phyloP scores from a whole-genome alignment of 768 basidiomycete genomes.

The Tephrocybe sp. region DNA sequence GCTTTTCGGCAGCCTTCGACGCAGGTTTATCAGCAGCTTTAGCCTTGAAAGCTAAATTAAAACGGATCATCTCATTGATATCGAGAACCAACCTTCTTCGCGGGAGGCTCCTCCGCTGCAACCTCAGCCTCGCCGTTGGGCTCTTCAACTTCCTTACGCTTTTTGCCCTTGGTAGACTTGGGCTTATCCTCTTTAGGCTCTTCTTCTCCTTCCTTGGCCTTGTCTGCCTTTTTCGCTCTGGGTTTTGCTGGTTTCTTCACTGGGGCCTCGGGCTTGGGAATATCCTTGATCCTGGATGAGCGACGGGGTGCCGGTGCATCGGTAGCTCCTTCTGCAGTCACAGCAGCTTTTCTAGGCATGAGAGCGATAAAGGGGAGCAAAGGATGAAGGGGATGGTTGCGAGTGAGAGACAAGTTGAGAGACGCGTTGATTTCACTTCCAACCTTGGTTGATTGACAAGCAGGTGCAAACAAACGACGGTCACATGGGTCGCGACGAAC shows the following conservation, averaged over 20 bases:
- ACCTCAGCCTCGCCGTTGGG: slow-evolving; percentile 31
- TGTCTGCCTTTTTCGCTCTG: slow-evolving; percentile 50
- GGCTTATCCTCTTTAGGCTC: slow-evolving; percentile 60
- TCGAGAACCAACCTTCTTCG: slow-evolving; percentile 54
- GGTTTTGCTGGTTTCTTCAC: slow-evolving; percentile 68
- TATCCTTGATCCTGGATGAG: slow-evolving; percentile 72
- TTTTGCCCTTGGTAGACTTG: slow-evolving; percentile 37
- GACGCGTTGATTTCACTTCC: slow-evolving; percentile 23
- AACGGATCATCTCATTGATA: slow-evolving; percentile 7
- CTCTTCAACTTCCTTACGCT: slow-evolving; percentile 43
- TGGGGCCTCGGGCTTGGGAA: slow-evolving; percentile 50
- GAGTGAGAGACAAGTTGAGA: slow-evolving; percentile 14
- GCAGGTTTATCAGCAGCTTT: slow-evolving; percentile 33
- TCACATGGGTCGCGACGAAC: slow-evolving; percentile 24
- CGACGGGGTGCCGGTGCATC: slow-evolving; percentile 57
- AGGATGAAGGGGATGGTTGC: slow-evolving; percentile 11
- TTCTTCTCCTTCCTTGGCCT: slow-evolving; percentile 32
- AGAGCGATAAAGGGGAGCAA: slow-evolving; percentile 5
- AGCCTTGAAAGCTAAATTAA: slow-evolving; percentile 25
- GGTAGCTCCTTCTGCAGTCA: slow-evolving; percentile 36
- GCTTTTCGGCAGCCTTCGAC: slow-evolving; percentile 30
- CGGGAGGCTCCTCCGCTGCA: slow-evolving; percentile 42
- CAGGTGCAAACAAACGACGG: slow-evolving; percentile 16
- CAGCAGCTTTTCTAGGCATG: slow-evolving; percentile 74
- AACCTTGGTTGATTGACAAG: slow-evolving; percentile 23